Base-by-base conservation (phyloP, 2,329 filamentous ascomycete genomes). In the Curvularia spicifera region DNA sequence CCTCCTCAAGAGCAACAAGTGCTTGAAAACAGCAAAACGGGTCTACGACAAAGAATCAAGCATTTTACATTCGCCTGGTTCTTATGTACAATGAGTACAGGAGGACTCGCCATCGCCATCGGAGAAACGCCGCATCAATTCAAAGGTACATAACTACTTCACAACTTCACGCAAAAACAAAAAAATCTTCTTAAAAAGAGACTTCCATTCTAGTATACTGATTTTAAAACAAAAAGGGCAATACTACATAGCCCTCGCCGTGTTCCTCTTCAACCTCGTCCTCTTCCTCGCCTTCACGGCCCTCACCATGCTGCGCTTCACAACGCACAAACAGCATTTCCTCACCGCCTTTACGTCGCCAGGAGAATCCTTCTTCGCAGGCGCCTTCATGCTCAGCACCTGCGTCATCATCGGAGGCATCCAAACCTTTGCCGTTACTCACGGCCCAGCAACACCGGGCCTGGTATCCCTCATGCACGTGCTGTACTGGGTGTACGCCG, bases 241-340 rank as follows among this genome's bases (percentile, higher is more conserved):
- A 10, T 70, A 78, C 59, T 78, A 76, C 8, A 81, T 85, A 56
- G 83, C 82, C 18, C 78, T 82, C 33, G 66, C 80, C 47, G 69
- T 84, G 54, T 84, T 80, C 67, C 65, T 84, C 26, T 69, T 84
- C 58, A 79, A 83, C 68, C 70, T 84, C 4, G 50, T 78, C 49
- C 68, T 81, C 40, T 84, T 84, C 69, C 20, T 70, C 12, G 5
- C 58, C 24, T 53, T 76, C 10, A 63, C 60, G 39, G 18, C 51
- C 1, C 63, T 69, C 13, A 71, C 76, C 37, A n/a, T 59, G 0
- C 67, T 74, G 24, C 79, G 83, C 44, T 80, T 81, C 57, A 49
- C 73, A 24, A 61, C 78, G 6, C 76, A 78, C 61, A 76, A 75
- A 1, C 64, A 66, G 29, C 78, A 78, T 8, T 72, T 84, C 48